Conservation (phyloP, 2,329 filamentous ascomycete species). For the Colletotrichum sp. region DNA sequence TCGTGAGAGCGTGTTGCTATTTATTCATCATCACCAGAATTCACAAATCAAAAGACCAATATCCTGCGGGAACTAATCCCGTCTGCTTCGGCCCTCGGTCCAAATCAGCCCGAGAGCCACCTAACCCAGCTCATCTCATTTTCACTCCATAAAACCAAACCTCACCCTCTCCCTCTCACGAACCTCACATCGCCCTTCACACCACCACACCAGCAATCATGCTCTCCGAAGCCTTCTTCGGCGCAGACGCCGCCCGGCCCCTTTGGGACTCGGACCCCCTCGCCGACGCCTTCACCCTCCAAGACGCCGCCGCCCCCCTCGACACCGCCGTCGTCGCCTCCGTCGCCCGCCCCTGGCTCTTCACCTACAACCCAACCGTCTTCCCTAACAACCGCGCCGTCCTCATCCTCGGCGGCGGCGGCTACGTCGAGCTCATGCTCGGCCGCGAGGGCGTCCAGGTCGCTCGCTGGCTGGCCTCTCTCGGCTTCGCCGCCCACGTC, state of each 20-base stretch:
- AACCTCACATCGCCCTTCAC: not conserved
- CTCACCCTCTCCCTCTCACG: not conserved
- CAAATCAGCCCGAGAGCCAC: not conserved
- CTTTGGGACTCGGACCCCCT: slow-evolving; percentile 20
- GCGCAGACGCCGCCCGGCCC: slow-evolving; percentile 20
- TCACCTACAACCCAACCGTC: slow-evolving; percentile 23
- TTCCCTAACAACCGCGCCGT: slow-evolving; percentile 21
- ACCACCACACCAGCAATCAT: not conserved
- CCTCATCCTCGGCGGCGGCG: slow-evolving; percentile 25
- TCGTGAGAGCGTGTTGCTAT: not conserved
- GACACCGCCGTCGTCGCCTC: slow-evolving; percentile 18
- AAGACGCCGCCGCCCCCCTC: slow-evolving; percentile 9
- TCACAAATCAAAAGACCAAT: not conserved
- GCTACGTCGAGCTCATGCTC: slow-evolving; percentile 27
- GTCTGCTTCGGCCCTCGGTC: not conserved
- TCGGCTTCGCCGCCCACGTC: slow-evolving; percentile 25
- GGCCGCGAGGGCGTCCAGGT: slow-evolving; percentile 25
- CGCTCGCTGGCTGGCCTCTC: slow-evolving; percentile 23
- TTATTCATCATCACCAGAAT: not conserved
- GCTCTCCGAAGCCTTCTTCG: not conserved
- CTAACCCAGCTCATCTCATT: not conserved
- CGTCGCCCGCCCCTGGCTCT: slow-evolving; percentile 24
- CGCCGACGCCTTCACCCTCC: slow-evolving; percentile 21
- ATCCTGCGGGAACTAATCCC: not conserved
- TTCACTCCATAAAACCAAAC: not conserved